Evolutionary conservation across 352 stramenopile genomes (phyloP).

Genomic region (Phytophthora pini): DNA sequence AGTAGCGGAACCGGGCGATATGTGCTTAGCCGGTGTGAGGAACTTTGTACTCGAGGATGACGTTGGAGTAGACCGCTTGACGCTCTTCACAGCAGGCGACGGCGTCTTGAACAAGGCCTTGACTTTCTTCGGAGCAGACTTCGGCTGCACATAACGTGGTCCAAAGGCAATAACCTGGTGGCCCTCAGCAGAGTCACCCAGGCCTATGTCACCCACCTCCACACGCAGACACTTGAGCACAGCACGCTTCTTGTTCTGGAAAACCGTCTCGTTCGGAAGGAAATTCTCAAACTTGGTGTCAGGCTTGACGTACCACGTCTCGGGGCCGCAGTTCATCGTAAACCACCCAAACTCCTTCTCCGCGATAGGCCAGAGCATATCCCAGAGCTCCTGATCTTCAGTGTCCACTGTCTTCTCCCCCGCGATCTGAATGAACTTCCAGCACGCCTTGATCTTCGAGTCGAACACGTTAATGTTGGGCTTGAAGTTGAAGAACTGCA

Average conservation of each 20-base stretch:
- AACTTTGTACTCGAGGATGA: constrained; percentile 25
- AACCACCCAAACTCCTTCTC: constrained; percentile 73
- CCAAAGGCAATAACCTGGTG: constrained; percentile 66
- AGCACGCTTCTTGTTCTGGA: constrained; percentile 79
- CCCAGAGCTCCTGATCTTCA: constrained; percentile 54
- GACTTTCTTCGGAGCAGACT: constrained; percentile 29
- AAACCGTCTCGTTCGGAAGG: constrained; percentile 80
- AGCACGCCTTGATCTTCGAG: constrained; percentile 77
- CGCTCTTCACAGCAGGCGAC: constrained; percentile 44
- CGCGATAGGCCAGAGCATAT: constrained; percentile 68
- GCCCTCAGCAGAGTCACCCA: constrained; percentile 76
- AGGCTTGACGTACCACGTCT: constrained; percentile 82
- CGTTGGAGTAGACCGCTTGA: constrained; percentile 31
- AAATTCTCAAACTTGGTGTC: constrained; percentile 76
- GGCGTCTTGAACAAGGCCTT: constrained; percentile 52
- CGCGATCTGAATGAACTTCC: constrained; percentile 71
- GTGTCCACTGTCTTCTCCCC: constrained; percentile 37
- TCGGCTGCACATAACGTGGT: constrained; percentile 24
- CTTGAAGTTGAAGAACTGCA: constrained; percentile 85
- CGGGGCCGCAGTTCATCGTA: constrained; percentile 70
- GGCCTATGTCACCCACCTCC: constrained; percentile 57
- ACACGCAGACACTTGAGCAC: constrained; percentile 68
- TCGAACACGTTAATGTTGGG: constrained; percentile 88
- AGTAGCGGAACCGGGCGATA: constrained; percentile 12
- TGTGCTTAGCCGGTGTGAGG: constrained; percentile 36